phyloP scores from a whole-genome alignment of 148 eudicot species.

The Diospyros kaki region DNA sequence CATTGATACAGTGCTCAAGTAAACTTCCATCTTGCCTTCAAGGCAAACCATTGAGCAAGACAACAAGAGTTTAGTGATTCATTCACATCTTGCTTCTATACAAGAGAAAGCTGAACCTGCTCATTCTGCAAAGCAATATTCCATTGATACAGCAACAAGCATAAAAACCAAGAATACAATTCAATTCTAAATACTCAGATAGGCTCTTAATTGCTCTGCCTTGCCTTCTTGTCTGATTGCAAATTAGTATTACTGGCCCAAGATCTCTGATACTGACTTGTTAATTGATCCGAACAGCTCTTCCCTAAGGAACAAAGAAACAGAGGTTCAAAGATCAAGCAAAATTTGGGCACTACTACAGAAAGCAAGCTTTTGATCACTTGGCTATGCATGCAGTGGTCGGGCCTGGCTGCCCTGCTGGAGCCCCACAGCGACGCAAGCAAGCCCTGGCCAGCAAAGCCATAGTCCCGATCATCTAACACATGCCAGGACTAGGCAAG shows the following conservation, averaged over 20 bases:
- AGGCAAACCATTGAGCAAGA: no score
- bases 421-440: no score
- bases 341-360: not conserved
- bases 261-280: slow-evolving; percentile 65
- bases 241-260: slow-evolving; percentile 57
- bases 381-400: not conserved
- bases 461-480: no score
- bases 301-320: slow-evolving; percentile 43
- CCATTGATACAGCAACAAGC: slow-evolving; percentile 3
- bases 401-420: no score
- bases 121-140: not conserved
- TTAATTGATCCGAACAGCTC: slow-evolving; percentile 50
- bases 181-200: not conserved
- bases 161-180: not conserved
- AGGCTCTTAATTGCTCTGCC: not conserved
- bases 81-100: not conserved
- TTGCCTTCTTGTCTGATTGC: slow-evolving; percentile 1
- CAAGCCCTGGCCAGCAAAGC: no score
- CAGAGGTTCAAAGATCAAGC: slow-evolving; percentile 3
- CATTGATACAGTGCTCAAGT: no score
- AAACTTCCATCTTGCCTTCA: no score
- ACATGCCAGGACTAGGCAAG: no score
- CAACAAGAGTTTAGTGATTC: no score
- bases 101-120: not conserved
- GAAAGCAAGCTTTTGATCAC: not conserved